These are phyloP conservation scores for Panaeolus cyanescens DNA, from an alignment of 768 basidiomycete genomes.

Conservation along the genomic window DNA sequence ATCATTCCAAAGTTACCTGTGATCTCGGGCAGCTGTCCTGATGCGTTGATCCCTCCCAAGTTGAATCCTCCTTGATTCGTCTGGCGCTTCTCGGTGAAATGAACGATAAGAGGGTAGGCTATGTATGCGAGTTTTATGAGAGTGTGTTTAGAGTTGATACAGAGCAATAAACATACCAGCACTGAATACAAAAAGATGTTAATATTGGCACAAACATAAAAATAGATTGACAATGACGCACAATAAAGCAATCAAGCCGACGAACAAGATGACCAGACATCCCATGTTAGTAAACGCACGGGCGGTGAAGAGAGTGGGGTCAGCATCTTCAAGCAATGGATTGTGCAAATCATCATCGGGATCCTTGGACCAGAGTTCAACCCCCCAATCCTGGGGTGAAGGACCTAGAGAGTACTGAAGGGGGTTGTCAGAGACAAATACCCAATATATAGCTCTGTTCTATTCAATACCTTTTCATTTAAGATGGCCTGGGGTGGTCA, in stretches of 20 bases:
- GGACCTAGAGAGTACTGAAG: conserved; percentile 41
- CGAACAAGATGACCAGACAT: conserved; percentile 57
- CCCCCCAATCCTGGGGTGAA: conserved; percentile 54
- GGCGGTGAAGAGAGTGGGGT: conserved; percentile 58
- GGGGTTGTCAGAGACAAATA: too few species aligned
- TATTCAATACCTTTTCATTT: background rate
- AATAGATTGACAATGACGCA: conserved; percentile 33
- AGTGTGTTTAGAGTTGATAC: background rate
- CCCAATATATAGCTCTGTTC: too few species aligned
- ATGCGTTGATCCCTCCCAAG: conserved; percentile 7
- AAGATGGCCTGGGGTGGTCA: background rate
- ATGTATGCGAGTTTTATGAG: background rate
- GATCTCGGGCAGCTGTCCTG: conserved; percentile 5
- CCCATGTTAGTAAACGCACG: conserved; percentile 70
- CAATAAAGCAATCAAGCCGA: conserved; percentile 55
- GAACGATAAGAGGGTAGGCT: background rate
- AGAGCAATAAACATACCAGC: conserved; percentile 33
- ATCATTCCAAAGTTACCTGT: conserved; percentile 52
- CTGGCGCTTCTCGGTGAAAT: background rate
- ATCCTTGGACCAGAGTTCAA: conserved; percentile 47
- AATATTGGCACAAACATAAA: background rate
- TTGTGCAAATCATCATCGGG: conserved; percentile 67
- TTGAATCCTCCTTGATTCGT: conserved; percentile 8
- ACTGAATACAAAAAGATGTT: conserved; percentile 23
- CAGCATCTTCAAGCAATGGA: conserved; percentile 55